These are phyloP conservation scores for Lactarius sp. DNA, from an alignment of 768 basidiomycete species.

Conservation along the genomic window DNA sequence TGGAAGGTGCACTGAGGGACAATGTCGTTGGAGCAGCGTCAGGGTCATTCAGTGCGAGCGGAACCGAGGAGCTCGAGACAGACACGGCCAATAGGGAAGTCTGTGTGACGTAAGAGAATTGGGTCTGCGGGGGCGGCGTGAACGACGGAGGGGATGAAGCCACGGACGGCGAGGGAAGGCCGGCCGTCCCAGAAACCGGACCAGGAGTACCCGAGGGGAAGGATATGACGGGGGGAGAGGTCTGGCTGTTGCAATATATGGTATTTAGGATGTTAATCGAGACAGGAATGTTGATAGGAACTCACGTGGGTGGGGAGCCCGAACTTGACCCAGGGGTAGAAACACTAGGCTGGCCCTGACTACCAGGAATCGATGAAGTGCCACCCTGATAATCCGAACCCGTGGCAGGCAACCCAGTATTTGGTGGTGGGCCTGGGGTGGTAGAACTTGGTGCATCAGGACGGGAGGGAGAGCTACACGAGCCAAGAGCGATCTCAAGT, in stretches of 20 bases:
- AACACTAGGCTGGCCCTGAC: neutral
- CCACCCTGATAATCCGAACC: neutral
- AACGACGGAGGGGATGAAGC: slow-evolving; percentile 22
- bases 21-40: slow-evolving; percentile 36
- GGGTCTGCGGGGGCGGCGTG: slow-evolving; percentile 31
- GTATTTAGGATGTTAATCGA: neutral
- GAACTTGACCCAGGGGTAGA: neutral
- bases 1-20: slow-evolving; percentile 25
- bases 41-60: slow-evolving; percentile 34
- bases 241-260: neutral
- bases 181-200: neutral
- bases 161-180: slow-evolving; percentile 9
- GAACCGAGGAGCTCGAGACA: slow-evolving; percentile 24
- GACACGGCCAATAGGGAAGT: slow-evolving; percentile 33
- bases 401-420: neutral
- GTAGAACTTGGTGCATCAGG: neutral
- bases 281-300: neutral
- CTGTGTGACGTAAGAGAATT: slow-evolving; percentile 35
- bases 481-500: neutral
- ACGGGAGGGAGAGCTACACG: neutral
- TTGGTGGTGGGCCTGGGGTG: neutral
- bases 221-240: slow-evolving; percentile 17
- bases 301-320: neutral
- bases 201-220: slow-evolving; percentile 16
- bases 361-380: neutral